Conservation (phyloP, 225 moss, liverwort and hornwort species). For the Bryum argenteum region DNA sequence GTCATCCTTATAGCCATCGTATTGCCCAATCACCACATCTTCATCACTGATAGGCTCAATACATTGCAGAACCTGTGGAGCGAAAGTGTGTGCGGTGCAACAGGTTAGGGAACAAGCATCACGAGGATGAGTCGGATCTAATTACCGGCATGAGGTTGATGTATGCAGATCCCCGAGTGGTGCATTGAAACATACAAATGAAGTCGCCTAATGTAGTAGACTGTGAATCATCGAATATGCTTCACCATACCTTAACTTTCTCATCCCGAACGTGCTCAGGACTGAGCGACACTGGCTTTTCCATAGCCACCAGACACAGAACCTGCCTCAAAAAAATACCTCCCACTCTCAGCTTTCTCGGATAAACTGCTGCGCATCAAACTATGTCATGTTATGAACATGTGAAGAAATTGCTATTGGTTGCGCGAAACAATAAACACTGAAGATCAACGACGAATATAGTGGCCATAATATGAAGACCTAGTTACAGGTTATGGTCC, state of each 20-base stretch:
- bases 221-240: constrained; percentile 19
- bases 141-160: neutral
- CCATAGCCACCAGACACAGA: constrained; percentile 83
- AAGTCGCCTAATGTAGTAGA: constrained; percentile 1
- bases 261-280: constrained; percentile 88
- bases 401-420: neutral
- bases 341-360: constrained; percentile 11
- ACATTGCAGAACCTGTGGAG: constrained; percentile 58
- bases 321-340: constrained; percentile 44
- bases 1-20: constrained; percentile 89
- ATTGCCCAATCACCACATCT: constrained; percentile 90
- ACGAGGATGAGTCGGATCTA: neutral
- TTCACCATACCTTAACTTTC: constrained; percentile 74
- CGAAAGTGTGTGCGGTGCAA: neutral
- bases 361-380: neutral
- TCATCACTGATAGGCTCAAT: constrained; percentile 63
- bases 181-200: neutral
- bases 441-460: too few relatives aligned
- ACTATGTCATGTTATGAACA: neutral
- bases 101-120: neutral
- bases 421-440: neutral
- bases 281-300: constrained; percentile 77
- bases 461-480: neutral
- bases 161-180: neutral
- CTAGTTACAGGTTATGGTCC: neutral